A percentile compares a stretch with the other conserved stretches of the same genome.
phyloP scores from a whole-genome alignment of 331 rosid species.

The Acacia concinna region DNA sequence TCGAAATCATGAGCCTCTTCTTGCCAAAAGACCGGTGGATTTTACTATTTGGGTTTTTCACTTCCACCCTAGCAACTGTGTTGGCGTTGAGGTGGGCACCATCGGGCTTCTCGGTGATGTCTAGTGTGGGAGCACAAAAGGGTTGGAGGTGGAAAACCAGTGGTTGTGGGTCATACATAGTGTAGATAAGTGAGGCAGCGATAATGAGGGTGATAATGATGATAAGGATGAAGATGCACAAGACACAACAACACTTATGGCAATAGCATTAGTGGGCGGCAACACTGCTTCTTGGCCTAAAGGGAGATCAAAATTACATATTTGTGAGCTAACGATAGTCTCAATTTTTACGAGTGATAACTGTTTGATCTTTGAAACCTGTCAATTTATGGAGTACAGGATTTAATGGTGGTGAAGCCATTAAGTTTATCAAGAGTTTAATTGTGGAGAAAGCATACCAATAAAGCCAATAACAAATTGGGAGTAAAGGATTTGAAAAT shows the following conservation, averaged over 20 bases:
- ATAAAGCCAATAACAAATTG: not conserved
- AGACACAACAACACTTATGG: slow-evolving; percentile 51
- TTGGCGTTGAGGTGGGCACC: slow-evolving; percentile 51
- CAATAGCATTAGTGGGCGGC: slow-evolving; percentile 43
- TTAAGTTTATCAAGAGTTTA: not conserved
- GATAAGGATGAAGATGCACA: slow-evolving; percentile 41
- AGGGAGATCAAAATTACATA: slow-evolving; percentile 46
- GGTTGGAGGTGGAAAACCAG: slow-evolving; percentile 60
- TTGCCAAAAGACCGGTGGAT: slow-evolving; percentile 43
- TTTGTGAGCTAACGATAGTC: slow-evolving; percentile 33
- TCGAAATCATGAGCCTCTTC: slow-evolving; percentile 2
- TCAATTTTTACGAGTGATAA: slow-evolving; percentile 12
- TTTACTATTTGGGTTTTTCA: slow-evolving; percentile 57
- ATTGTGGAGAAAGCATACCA: not conserved
- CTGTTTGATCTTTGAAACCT: slow-evolving; percentile 47
- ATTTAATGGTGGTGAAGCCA: slow-evolving; percentile 43
- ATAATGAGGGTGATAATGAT: slow-evolving; percentile 35
- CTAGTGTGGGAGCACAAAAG: slow-evolving; percentile 44
- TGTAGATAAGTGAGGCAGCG: slow-evolving; percentile 52
- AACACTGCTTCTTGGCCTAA: slow-evolving; percentile 32
- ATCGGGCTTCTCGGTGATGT: slow-evolving; percentile 39
- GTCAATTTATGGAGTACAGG: slow-evolving; percentile 73
- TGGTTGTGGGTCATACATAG: slow-evolving; percentile 51
- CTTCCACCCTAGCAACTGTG: slow-evolving; percentile 49
- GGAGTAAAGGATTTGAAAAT: not conserved